Base-by-base conservation (phyloP, 345 rosid genomes). In the Hevea brasiliensis region DNA sequence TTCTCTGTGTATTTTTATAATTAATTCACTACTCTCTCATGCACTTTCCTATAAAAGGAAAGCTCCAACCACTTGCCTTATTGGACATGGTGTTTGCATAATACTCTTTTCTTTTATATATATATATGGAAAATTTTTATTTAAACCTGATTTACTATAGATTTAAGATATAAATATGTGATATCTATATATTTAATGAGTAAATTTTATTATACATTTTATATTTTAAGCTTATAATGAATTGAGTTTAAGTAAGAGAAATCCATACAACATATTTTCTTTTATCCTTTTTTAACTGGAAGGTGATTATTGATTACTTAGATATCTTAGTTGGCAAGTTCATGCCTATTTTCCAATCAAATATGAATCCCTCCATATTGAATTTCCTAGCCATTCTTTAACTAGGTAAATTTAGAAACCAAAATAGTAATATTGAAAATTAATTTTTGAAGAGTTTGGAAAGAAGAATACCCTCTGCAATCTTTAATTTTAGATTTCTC, bases 11-110 rank as follows among this genome's bases (percentile, higher is more conserved):
- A n/a, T n/a, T n/a, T n/a, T n/a, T n/a, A n/a, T n/a, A n/a, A n/a
- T n/a, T n/a, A n/a, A n/a, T n/a, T n/a, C n/a, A n/a, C n/a, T n/a
- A n/a, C 47, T 41, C 18, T 50, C 2, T 32, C 37, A 32, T 32
- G 37, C 15, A 64, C 68, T 74, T n/a, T 71, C 71, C 63, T 41
- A 9, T 18, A 15, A 54, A 65, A 47, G 48, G 67, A n/a, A 77
- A 77, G 51, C 21, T 62, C 68, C 71, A 80, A 77, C 79, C 48
- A 76, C 74, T 66, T 37, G 72, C 61, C 60, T 29, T 32, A 2
- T 65, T 73, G 41, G 20, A 23, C 68, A n/a, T 47, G 50, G 55
- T 50, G 55, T 50, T 15, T 50, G 7, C 3, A 20, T 50, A 61
- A 48, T 45, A 24, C 29, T 56, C 6, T 61, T 24, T 17, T 66